These are phyloP conservation scores for Sclerotinia sclerotiorum DNA, from an alignment of 2,329 filamentous ascomycete species.

Conservation along the genomic window DNA sequence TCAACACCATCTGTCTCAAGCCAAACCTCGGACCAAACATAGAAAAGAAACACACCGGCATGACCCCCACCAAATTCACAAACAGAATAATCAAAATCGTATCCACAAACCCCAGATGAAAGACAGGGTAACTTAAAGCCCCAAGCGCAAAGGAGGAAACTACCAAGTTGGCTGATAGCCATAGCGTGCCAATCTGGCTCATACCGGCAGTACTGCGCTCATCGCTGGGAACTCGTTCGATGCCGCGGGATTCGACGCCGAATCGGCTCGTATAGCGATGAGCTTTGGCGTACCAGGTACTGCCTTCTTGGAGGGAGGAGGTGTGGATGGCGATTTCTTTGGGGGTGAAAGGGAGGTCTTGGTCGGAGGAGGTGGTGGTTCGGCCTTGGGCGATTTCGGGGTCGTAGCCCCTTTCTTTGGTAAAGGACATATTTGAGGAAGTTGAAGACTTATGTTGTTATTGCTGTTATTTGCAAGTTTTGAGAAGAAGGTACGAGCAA, in stretches of 20 bases:
- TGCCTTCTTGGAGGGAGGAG: constrained; percentile 58
- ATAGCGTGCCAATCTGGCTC: constrained; percentile 69
- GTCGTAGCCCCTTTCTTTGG: constrained; percentile 8
- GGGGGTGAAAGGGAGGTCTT: neutral
- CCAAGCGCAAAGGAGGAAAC: constrained; percentile 76
- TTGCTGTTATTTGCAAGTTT: neutral
- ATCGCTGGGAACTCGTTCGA: constrained; percentile 70
- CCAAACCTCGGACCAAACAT: constrained; percentile 74
- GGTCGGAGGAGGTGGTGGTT: constrained; percentile 2
- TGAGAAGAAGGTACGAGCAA: neutral
- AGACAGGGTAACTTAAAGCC: constrained; percentile 66
- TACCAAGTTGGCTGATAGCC: constrained; percentile 77
- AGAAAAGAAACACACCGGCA: constrained; percentile 74
- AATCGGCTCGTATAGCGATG: constrained; percentile 64
- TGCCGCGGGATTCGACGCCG: constrained; percentile 71
- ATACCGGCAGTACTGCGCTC: constrained; percentile 66
- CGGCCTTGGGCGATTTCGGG: constrained; percentile 21
- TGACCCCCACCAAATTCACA: constrained; percentile 71
- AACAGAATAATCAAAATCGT: constrained; percentile 70
- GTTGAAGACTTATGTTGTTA: neutral
- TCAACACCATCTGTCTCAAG: constrained; percentile 77
- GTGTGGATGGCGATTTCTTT: constrained; percentile 47
- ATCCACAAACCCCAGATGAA: constrained; percentile 70
- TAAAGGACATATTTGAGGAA: neutral
- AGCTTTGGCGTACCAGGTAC: constrained; percentile 55